Conservation (phyloP, 768 basidiomycete species). For the Clathrus columnatus region DNA sequence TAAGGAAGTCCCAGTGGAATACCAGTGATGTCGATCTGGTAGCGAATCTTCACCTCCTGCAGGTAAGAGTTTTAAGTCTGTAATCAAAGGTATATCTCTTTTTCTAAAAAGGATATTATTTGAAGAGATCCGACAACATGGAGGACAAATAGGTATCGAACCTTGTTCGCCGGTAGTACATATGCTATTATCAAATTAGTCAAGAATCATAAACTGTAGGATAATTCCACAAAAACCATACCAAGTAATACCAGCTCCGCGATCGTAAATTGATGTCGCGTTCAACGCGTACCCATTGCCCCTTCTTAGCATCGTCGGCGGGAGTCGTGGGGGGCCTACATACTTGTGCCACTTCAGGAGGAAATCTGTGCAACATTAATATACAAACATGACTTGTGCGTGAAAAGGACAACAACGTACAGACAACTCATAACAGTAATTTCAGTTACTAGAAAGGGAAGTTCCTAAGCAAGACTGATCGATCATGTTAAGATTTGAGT, state of each 20-base stretch:
- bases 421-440: constrained; percentile 64
- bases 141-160: neutral
- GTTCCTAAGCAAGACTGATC: too few species aligned
- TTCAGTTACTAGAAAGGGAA: constrained; percentile 22
- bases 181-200: constrained; percentile 35
- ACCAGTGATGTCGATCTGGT: constrained; percentile 46
- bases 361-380: constrained; percentile 24
- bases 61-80: constrained; percentile 57
- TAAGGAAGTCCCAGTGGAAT: constrained; percentile 50
- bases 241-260: constrained; percentile 47
- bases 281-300: constrained; percentile 86
- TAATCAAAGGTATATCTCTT: constrained; percentile 18
- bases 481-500: constrained; percentile 15
- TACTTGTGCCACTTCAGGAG: constrained; percentile 47
- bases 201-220: neutral
- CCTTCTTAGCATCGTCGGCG: constrained; percentile 66
- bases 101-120: neutral
- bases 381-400: neutral
- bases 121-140: neutral
- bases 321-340: constrained; percentile 63
- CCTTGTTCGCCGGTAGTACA: constrained; percentile 76
- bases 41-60: constrained; percentile 41
- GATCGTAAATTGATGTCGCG: constrained; percentile 63
- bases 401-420: constrained; percentile 1
- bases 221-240: constrained; percentile 26